phyloP scores from a whole-genome alignment of 306 rosid genomes.

The Prunus armeniaca region DNA sequence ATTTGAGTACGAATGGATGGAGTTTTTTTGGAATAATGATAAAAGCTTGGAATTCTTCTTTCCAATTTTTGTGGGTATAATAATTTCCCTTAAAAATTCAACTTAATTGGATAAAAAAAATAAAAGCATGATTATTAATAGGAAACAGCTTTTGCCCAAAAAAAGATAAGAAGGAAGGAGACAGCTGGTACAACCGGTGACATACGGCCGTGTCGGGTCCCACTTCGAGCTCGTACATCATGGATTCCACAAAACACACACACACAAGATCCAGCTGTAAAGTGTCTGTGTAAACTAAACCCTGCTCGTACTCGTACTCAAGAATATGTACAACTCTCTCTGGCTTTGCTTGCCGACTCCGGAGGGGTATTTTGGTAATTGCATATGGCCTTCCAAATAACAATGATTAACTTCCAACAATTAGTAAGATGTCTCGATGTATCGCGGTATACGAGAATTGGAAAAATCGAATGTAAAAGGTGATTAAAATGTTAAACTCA shows the following conservation, averaged over 20 bases:
- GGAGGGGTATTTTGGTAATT: neutral
- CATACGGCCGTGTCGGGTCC: conserved; percentile 24
- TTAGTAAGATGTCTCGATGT: too few relatives aligned
- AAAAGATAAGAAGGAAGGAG: conserved; percentile 19
- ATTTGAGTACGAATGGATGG: neutral
- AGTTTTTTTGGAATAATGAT: neutral
- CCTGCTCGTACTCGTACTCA: neutral
- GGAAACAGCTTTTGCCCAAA: too few relatives aligned
- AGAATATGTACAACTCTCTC: neutral
- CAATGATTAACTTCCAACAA: too few relatives aligned
- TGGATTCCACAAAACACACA: conserved; percentile 17
- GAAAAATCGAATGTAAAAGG: too few relatives aligned
- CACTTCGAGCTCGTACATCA: conserved; percentile 13
- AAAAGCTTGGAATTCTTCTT: neutral
- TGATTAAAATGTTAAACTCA: too few relatives aligned
- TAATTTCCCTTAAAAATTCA: neutral
- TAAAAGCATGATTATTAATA: neutral
- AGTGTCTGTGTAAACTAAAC: neutral
- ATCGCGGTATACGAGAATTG: too few relatives aligned
- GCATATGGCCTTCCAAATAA: too few relatives aligned
- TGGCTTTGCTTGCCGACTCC: neutral
- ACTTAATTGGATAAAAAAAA: neutral
- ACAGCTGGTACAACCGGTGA: conserved; percentile 29
- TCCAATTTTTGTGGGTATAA: neutral
- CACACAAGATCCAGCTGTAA: neutral